phyloP scores from a whole-genome alignment of 2,329 filamentous ascomycete species.

The Colletotrichum brevisporum region DNA sequence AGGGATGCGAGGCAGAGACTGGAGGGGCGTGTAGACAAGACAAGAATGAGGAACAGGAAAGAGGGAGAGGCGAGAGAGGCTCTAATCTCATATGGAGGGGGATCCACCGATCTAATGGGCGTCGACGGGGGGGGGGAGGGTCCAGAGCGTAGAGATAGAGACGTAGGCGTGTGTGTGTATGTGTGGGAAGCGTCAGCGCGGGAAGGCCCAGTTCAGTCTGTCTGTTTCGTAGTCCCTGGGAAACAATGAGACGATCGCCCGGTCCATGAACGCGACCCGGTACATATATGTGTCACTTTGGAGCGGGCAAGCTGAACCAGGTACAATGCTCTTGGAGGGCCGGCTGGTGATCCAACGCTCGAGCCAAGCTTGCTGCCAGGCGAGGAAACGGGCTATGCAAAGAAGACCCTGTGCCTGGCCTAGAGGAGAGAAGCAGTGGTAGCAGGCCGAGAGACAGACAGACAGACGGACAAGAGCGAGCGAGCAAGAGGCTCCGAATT shows the following conservation, averaged over 20 bases:
- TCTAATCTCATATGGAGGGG: constrained; percentile 38
- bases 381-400: constrained; percentile 19
- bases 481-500: constrained; percentile 26
- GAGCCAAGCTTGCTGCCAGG: constrained; percentile 30
- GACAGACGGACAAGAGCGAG: neutral
- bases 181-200: constrained; percentile 10
- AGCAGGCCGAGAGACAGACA: too few relatives aligned
- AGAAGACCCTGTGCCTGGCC: constrained; percentile 10
- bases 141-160: constrained; percentile 7
- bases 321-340: constrained; percentile 30
- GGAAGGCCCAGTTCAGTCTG: constrained; percentile 35
- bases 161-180: neutral
- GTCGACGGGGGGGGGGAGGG: constrained; percentile 2
- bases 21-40: constrained; percentile 27
- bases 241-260: constrained; percentile 42
- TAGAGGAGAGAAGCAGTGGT: too few relatives aligned
- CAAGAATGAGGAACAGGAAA: constrained; percentile 26
- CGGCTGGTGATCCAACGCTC: constrained; percentile 33
- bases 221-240: constrained; percentile 43
- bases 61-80: constrained; percentile 36
- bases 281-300: constrained; percentile 38
- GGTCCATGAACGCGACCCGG: constrained; percentile 40
- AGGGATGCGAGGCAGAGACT: constrained; percentile 14
- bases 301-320: constrained; percentile 28
- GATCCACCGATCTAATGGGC: constrained; percentile 24